Evolutionary conservation across 2,329 filamentous ascomycete genomes (phyloP).

Genomic region (Botryosphaeria dothidea): DNA sequence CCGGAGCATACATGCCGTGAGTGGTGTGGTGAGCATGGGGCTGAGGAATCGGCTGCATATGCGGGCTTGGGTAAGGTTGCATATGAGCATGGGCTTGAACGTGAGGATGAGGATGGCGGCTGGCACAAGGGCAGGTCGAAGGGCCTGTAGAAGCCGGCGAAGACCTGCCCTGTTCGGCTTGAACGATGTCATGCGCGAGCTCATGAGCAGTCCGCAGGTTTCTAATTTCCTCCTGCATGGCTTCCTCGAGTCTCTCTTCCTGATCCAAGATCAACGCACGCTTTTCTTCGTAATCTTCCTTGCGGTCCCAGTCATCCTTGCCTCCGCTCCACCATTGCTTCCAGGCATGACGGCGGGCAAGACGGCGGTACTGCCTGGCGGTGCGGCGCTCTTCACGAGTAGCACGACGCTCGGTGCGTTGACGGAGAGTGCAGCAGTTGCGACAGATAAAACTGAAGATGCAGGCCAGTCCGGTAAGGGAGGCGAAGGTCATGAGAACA

Average conservation of each 20-base stretch:
- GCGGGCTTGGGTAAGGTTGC: not conserved
- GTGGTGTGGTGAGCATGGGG: slow-evolving; percentile 24
- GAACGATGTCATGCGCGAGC: slow-evolving; percentile 52
- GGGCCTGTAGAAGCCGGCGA: not conserved
- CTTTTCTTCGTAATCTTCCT: slow-evolving; percentile 54
- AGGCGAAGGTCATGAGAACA: slow-evolving; percentile 43
- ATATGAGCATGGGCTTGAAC: slow-evolving; percentile 28
- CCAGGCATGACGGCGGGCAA: slow-evolving; percentile 54
- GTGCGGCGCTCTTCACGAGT: slow-evolving; percentile 57
- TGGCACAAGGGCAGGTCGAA: slow-evolving; percentile 4
- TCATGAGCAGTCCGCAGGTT: slow-evolving; percentile 54
- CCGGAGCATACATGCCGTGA: slow-evolving; percentile 14
- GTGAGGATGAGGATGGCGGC: not conserved
- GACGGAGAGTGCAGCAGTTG: slow-evolving; percentile 51
- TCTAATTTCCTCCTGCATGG: slow-evolving; percentile 48
- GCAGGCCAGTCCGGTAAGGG: slow-evolving; percentile 49
- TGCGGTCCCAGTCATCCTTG: slow-evolving; percentile 33
- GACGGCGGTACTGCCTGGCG: slow-evolving; percentile 53
- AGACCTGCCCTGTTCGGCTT: slow-evolving; percentile 38
- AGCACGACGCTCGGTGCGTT: slow-evolving; percentile 47
- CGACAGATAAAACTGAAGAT: slow-evolving; percentile 47
- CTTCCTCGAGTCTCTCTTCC: slow-evolving; percentile 40
- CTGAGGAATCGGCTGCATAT: slow-evolving; percentile 20
- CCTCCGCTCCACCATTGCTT: slow-evolving; percentile 50
- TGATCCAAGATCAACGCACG: slow-evolving; percentile 48